Conservation (phyloP, 129 eudicot species). For the Lonicera japonica region DNA sequence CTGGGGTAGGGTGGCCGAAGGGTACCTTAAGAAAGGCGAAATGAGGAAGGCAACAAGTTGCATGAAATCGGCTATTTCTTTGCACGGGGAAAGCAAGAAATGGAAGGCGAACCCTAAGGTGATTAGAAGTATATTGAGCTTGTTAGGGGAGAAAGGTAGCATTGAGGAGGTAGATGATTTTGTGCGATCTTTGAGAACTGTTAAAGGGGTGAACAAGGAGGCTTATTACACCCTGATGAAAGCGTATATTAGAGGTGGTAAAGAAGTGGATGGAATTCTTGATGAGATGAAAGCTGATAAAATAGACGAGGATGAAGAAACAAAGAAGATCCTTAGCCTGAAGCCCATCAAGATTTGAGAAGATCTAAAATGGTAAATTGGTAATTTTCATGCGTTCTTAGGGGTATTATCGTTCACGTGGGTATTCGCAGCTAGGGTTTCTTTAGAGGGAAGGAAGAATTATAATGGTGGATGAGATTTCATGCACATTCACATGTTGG, state of each 20-base stretch:
- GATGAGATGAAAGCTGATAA: conserved; percentile 51
- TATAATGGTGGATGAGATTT: too few relatives aligned
- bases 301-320: conserved; percentile 46
- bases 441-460: too few relatives aligned
- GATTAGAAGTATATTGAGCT: conserved; percentile 23
- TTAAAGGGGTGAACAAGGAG: conserved; percentile 32
- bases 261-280: conserved; percentile 34
- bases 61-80: conserved; percentile 39
- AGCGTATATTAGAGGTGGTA: conserved; percentile 36
- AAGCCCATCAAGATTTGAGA: conserved; percentile 10
- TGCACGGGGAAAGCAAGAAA: conserved; percentile 23
- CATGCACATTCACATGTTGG: too few relatives aligned
- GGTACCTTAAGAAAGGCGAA: conserved; percentile 44
- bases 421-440: too few relatives aligned
- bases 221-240: conserved; percentile 52
- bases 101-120: conserved; percentile 39
- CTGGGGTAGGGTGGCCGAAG: conserved; percentile 46
- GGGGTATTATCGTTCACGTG: too few relatives aligned
- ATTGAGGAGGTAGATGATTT: conserved; percentile 32
- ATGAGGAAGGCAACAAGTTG: conserved; percentile 28
- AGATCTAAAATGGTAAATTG: background rate
- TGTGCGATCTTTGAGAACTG: conserved; percentile 27
- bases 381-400: too few relatives aligned
- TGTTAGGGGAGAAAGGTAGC: conserved; percentile 41
- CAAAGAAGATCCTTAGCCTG: conserved; percentile 32